phyloP scores from a whole-genome alignment of 768 basidiomycete genomes.

The Podaxis rugospora region DNA sequence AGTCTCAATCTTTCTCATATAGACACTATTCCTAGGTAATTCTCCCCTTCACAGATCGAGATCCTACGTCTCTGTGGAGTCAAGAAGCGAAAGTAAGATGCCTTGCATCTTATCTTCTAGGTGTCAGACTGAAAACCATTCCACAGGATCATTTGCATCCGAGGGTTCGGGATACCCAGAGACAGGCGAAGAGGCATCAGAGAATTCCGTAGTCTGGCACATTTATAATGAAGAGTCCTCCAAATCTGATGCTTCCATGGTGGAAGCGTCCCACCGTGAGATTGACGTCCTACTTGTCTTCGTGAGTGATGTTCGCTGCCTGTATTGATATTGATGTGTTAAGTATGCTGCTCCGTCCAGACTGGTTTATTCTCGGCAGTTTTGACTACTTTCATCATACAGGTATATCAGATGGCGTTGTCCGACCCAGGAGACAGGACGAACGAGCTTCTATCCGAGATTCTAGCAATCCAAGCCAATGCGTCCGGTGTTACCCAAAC shows the following conservation, averaged over 20 bases:
- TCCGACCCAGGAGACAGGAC: slow-evolving; percentile 29
- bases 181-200: slow-evolving; percentile 28
- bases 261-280: slow-evolving; percentile 36
- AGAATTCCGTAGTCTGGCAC: slow-evolving; percentile 35
- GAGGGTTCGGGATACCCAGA: slow-evolving; percentile 11
- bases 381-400: slow-evolving; percentile 39
- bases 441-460: slow-evolving; percentile 27
- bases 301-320: slow-evolving; percentile 22
- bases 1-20: not conserved
- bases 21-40: not conserved
- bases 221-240: slow-evolving; percentile 37
- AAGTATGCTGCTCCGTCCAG: slow-evolving; percentile 15
- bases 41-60: not conserved
- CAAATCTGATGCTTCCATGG: slow-evolving; percentile 28
- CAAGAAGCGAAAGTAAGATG: not conserved
- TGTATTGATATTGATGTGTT: not conserved
- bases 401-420: slow-evolving; percentile 34
- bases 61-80: not conserved
- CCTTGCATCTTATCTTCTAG: not conserved
- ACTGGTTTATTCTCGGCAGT: slow-evolving; percentile 41
- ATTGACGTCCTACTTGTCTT: slow-evolving; percentile 43
- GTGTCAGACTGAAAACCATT: not conserved
- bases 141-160: not conserved
- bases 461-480: slow-evolving; percentile 23
- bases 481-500: not conserved